These are phyloP conservation scores for Aspergillus floridensis DNA, from an alignment of 2,329 filamentous ascomycete species.

Conservation along the genomic window DNA sequence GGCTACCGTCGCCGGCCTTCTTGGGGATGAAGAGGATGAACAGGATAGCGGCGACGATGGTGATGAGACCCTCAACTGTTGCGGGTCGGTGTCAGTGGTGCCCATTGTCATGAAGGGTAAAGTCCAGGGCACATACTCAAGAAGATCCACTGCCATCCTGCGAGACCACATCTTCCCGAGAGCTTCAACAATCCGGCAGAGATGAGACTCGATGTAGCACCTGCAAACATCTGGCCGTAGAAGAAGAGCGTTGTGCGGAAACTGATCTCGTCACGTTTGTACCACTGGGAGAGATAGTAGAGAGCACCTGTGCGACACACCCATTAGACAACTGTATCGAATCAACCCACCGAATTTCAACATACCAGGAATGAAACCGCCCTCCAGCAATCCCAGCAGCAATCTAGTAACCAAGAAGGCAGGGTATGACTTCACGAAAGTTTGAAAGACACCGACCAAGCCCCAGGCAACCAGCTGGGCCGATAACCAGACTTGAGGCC, in stretches of 20 bases:
- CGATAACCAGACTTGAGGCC: slow-evolving; percentile 54
- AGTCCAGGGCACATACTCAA: slow-evolving; percentile 24
- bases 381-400: slow-evolving; percentile 54
- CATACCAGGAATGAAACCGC: slow-evolving; percentile 55
- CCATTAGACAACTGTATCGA: background rate
- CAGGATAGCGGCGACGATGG: slow-evolving; percentile 42
- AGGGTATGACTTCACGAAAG: slow-evolving; percentile 50
- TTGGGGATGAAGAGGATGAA: slow-evolving; percentile 44
- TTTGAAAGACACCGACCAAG: slow-evolving; percentile 55
- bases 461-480: slow-evolving; percentile 56
- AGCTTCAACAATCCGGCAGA: slow-evolving; percentile 48
- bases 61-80: slow-evolving; percentile 53
- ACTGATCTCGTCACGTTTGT: slow-evolving; percentile 52
- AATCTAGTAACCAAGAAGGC: slow-evolving; percentile 52
- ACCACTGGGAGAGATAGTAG: slow-evolving; percentile 54
- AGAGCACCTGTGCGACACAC: slow-evolving; percentile 25
- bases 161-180: slow-evolving; percentile 46
- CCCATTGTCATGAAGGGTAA: background rate
- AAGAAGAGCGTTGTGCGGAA: slow-evolving; percentile 56
- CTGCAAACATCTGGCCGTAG: slow-evolving; percentile 55
- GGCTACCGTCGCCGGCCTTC: slow-evolving; percentile 35
- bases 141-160: slow-evolving; percentile 61
- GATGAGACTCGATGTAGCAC: slow-evolving; percentile 41
- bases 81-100: background rate
- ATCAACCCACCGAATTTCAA: background rate